Percentiles rank a stretch among this genome's conserved stretches.
These are phyloP conservation scores for Pholiota microspora DNA, from an alignment of 768 basidiomycete genomes.

Conservation along the genomic window DNA sequence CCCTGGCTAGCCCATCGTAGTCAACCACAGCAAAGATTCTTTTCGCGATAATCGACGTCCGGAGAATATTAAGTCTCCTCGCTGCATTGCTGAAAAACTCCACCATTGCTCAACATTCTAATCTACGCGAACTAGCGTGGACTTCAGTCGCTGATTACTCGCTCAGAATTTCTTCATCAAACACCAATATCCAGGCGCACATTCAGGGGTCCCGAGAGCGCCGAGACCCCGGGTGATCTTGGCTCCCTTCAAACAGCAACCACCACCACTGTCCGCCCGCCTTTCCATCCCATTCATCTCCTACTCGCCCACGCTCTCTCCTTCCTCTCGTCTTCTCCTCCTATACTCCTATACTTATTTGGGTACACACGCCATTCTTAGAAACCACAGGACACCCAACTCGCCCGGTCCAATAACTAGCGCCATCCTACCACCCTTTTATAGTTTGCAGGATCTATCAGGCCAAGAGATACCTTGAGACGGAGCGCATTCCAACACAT, in stretches of 20 bases:
- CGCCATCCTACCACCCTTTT: not conserved
- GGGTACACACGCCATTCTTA: not conserved
- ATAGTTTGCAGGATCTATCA: not conserved
- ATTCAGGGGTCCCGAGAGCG: conserved; percentile 22
- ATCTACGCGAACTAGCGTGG: no score
- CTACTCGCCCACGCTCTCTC: not conserved
- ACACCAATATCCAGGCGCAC: not conserved
- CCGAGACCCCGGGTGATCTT: conserved; percentile 22
- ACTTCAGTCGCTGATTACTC: no score
- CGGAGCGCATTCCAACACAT: not conserved
- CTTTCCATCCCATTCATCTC: conserved; percentile 6
- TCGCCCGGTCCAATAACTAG: no score
- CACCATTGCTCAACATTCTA: no score
- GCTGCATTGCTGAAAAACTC: no score
- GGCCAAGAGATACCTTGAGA: not conserved
- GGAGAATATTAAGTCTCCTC: no score
- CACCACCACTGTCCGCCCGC: conserved; percentile 14
- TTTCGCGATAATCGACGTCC: not conserved
- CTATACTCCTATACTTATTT: not conserved
- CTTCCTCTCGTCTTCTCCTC: not conserved
- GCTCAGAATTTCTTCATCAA: no score
- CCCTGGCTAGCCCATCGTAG: not conserved
- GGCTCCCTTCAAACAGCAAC: conserved; percentile 17
- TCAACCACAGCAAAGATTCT: not conserved
- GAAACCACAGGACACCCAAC: not conserved